phyloP scores from a whole-genome alignment of 208 protist genomes.

The Wallacemonas sp. region DNA sequence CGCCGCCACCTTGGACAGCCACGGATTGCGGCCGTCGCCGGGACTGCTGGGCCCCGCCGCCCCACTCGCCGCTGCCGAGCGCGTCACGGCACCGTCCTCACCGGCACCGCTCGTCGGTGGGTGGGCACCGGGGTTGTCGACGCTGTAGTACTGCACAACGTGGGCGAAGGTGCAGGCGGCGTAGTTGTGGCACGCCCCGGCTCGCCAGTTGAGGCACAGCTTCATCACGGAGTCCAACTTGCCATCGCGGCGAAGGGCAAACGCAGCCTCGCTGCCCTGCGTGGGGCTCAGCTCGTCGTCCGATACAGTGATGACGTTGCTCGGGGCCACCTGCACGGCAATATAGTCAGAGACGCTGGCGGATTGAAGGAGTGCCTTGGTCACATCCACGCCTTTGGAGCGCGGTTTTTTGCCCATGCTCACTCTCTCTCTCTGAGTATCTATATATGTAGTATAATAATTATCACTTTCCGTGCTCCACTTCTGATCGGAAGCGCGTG shows the following conservation, averaged over 20 bases:
- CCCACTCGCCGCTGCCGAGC: not conserved
- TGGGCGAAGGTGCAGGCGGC: slow-evolving; percentile 81
- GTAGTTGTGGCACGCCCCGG: slow-evolving; percentile 71
- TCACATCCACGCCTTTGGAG: slow-evolving; percentile 76
- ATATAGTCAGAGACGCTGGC: slow-evolving; percentile 61
- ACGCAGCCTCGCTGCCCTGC: slow-evolving; percentile 72
- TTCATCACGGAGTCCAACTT: slow-evolving; percentile 66
- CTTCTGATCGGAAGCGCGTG: too few species aligned
- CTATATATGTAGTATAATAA: too few species aligned
- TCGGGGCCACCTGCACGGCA: slow-evolving; percentile 51
- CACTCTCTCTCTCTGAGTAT: too few species aligned
- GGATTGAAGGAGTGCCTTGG: slow-evolving; percentile 65
- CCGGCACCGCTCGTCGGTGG: not conserved
- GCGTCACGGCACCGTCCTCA: not conserved
- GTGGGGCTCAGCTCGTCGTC: slow-evolving; percentile 84
- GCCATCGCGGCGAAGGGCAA: slow-evolving; percentile 64
- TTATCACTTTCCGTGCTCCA: too few species aligned
- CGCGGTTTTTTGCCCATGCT: slow-evolving; percentile 41
- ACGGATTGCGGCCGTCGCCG: slow-evolving; percentile 3
- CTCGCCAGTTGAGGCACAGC: slow-evolving; percentile 77
- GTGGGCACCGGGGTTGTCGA: slow-evolving; percentile 20
- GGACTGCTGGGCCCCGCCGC: not conserved
- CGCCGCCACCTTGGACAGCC: slow-evolving; percentile 15
- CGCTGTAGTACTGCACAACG: slow-evolving; percentile 55
- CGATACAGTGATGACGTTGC: slow-evolving; percentile 37